Conservation (phyloP, 768 basidiomycete genomes). For the Amylocystis lapponica region DNA sequence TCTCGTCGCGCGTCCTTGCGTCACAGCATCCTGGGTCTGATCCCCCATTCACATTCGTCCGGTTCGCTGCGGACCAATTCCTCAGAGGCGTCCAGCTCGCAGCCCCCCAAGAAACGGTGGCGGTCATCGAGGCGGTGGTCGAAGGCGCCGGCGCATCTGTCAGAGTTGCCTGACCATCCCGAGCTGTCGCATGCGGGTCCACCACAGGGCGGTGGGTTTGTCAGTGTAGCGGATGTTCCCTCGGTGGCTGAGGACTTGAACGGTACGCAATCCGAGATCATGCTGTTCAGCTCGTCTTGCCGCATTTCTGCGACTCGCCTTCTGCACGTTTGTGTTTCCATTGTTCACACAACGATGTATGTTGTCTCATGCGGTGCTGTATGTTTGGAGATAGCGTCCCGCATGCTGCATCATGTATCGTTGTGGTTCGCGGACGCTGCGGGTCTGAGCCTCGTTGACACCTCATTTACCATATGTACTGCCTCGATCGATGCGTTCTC, state of each 20-base stretch:
- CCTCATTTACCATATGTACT: no score
- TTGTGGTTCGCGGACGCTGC: no score
- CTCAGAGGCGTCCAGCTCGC: background rate
- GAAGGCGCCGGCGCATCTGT: slow-evolving; percentile 20
- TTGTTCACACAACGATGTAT: no score
- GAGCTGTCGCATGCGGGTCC: background rate
- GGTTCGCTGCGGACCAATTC: slow-evolving; percentile 1
- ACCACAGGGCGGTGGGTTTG: slow-evolving; percentile 8
- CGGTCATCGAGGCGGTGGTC: slow-evolving; percentile 28
- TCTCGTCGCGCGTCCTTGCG: slow-evolving; percentile 17
- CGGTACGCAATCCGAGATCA: background rate
- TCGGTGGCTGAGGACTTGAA: slow-evolving; percentile 5
- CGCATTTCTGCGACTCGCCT: background rate
- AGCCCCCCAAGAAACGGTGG: slow-evolving; percentile 23
- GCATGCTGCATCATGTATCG: no score
- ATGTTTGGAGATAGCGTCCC: no score
- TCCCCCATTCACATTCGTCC: slow-evolving; percentile 12
- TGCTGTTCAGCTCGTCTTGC: background rate
- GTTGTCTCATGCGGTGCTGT: no score
- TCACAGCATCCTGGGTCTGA: slow-evolving; percentile 16
- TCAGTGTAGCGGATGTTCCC: slow-evolving; percentile 12
- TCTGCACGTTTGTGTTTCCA: background rate
- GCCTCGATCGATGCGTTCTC: no score
- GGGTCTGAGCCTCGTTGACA: no score
- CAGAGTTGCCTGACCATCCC: no score